Conservation (phyloP, 345 rosid species). For the Moricandia moricandioides region DNA sequence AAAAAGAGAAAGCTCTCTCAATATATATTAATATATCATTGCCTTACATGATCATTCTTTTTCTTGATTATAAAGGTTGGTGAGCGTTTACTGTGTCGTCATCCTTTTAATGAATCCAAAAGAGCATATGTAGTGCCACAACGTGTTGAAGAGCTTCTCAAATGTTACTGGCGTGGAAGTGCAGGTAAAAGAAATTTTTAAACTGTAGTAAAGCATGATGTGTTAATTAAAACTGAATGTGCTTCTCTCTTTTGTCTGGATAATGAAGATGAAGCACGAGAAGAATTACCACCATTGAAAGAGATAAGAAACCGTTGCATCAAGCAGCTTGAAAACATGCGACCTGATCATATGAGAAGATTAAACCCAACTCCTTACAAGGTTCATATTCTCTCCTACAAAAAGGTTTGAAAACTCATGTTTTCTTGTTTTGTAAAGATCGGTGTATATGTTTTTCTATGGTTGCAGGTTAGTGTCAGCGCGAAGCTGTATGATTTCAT, state of each 20-base stretch:
- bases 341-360: conserved; percentile 91
- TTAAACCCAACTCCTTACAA: conserved; percentile 95
- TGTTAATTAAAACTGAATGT: neutral
- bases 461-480: conserved; percentile 81
- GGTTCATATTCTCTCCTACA: conserved; percentile 39
- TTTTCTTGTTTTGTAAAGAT: neutral
- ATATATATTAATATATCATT: neutral
- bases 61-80: conserved; percentile 52
- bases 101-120: conserved; percentile 93
- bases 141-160: conserved; percentile 77
- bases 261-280: conserved; percentile 53
- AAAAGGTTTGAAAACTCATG: neutral
- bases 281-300: conserved; percentile 63
- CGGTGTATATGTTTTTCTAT: neutral
- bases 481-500: conserved; percentile 86
- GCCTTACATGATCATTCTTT: neutral
- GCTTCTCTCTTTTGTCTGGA: neutral
- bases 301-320: conserved; percentile 76
- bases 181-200: conserved; percentile 49
- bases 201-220: neutral
- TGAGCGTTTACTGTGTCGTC: conserved; percentile 85
- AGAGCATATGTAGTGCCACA: conserved; percentile 95
- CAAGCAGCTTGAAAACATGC: conserved; percentile 82
- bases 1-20: neutral
- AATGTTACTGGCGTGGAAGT: conserved; percentile 90